Evolutionary conservation across 2,329 filamentous ascomycete species (phyloP), one percentile per base, ranked within the genome.

Genomic region (Aspergillus sp.): DNA sequence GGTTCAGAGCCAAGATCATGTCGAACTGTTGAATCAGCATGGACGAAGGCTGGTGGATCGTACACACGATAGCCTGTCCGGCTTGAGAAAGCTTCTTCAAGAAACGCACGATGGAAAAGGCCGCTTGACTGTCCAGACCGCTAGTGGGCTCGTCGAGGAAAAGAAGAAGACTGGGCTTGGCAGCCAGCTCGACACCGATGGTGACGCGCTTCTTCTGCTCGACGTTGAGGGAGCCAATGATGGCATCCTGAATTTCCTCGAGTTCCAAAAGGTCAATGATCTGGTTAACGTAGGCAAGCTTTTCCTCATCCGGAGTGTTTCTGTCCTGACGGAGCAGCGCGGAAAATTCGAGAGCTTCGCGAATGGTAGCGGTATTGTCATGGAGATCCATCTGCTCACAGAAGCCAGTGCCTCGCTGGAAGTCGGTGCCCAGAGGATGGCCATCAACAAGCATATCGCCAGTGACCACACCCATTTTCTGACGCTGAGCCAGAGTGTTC

Each of bases 381-480:
- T 91, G 89, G 5, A 91, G 75, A 77, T 91, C 88, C 76, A 87
- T 87, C 70, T 91, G 89, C 69, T 90, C 83, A 66, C 87, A 89
- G 75, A 88, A 91, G 13, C 89, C 89, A 13, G 88, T 90, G 21
- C 84, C 84, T 55, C 89, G 81, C 68, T 90, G 87, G 70, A 91
- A 91, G 55, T 86, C 85, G 2, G 81, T 74, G 0, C 83, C 84
- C 0, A 90, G 80, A 1, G 82, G 75, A 47, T 82, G 82, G 1
- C 88, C 89, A 67, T 91, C 88, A 8, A 91, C 87, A n/a, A 89
- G 80, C 82, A 91, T 88, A 51, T 89, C 84, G 11, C 89, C 89
- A n/a, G 77, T 76, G 2, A 90, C 81, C 10, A 88, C 81, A 59
- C 89, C 88, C 57, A 80, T 82, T 15, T 80, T 87, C 71, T 92